Conservation (phyloP, 176 grass and related monocot species). For the Cymbopogon citratus region DNA sequence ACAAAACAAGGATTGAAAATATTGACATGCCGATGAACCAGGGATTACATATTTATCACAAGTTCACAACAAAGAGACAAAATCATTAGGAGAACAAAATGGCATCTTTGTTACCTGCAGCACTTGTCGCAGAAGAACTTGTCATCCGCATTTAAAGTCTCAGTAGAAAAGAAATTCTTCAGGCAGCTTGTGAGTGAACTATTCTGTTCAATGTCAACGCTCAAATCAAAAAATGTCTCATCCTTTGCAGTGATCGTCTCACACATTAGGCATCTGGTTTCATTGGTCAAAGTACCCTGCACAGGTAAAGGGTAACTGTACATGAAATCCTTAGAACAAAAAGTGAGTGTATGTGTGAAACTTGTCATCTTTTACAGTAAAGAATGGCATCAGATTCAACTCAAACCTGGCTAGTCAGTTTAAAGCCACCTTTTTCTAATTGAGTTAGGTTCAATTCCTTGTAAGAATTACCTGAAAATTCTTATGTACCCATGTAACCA, state of each 20-base stretch:
- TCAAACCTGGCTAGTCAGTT: not conserved
- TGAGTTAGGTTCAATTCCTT: not conserved
- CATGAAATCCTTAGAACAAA: not conserved
- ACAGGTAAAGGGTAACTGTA: constrained; percentile 14
- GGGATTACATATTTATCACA: not conserved
- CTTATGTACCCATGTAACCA: constrained; percentile 78
- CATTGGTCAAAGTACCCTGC: constrained; percentile 91
- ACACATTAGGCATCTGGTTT: constrained; percentile 81
- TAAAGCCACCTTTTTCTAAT: not conserved
- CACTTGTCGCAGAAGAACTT: constrained; percentile 99
- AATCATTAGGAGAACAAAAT: not conserved
- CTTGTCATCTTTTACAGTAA: not conserved
- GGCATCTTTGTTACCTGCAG: constrained; percentile 51
- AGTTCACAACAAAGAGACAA: not conserved
- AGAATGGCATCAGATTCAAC: not conserved
- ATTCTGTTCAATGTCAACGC: constrained; percentile 88
- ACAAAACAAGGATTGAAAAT: not conserved
- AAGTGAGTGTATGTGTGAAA: not conserved
- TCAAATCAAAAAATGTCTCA: constrained; percentile 83
- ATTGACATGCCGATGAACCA: not conserved
- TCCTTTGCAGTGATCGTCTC: constrained; percentile 84
- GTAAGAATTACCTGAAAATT: constrained; percentile 68
- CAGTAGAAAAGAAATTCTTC: constrained; percentile 87
- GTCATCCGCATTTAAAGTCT: constrained; percentile 81
- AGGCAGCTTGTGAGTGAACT: constrained; percentile 89